A percentile compares a stretch with the other conserved stretches of the same genome.
Evolutionary conservation across 78 protist genomes (phyloP).

Genomic region (Acrasis kona): DNA sequence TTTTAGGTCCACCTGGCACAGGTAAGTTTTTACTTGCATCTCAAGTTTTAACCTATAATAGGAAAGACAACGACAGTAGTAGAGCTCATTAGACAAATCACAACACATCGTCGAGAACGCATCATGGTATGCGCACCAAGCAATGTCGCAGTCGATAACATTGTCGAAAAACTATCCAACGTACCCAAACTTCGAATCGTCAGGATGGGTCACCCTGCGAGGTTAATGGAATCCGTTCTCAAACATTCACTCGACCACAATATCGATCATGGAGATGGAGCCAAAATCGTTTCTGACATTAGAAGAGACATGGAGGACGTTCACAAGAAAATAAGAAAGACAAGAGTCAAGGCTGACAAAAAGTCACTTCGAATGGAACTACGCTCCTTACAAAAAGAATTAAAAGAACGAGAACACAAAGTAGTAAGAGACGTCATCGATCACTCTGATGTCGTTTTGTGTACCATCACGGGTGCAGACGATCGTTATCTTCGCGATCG

Average conservation of each 20-base stretch:
- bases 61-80: constrained; percentile 4
- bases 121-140: constrained; percentile 72
- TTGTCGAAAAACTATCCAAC: constrained; percentile 23
- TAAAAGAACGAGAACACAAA: neutral
- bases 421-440: neutral
- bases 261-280: neutral
- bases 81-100: constrained; percentile 55
- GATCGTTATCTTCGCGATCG: neutral
- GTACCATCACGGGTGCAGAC: constrained; percentile 4
- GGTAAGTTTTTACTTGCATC: constrained; percentile 27
- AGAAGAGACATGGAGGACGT: constrained; percentile 5
- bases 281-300: neutral
- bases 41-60: no score
- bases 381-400: constrained; percentile 3
- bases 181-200: neutral
- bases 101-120: constrained; percentile 23
- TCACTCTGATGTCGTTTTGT: constrained; percentile 19
- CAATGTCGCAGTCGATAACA: constrained; percentile 60
- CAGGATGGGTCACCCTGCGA: constrained; percentile 82
- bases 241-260: constrained; percentile 38
- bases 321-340: neutral
- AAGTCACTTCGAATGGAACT: neutral
- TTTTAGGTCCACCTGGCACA: constrained; percentile 77
- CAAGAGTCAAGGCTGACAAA: neutral
- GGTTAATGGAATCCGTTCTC: constrained; percentile 41